Evolutionary conservation across 192 early-diverging fungal genomes (phyloP), one percentile per base, ranked within the genome.

Genomic region (Jimgerdemannia flammicorona): DNA sequence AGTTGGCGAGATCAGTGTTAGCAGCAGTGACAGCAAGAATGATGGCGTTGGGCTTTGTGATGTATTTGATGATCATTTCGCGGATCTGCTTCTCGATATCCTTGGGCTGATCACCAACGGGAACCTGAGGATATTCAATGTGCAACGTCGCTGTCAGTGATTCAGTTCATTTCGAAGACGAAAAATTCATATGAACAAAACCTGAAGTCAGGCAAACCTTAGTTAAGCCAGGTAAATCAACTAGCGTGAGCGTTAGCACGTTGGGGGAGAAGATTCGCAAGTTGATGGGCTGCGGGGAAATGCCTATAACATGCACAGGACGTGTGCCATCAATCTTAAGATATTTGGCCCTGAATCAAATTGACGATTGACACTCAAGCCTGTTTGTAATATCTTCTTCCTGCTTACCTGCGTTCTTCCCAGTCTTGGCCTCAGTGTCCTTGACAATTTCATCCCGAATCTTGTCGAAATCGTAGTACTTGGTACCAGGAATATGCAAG

Each of bases 1-100:
- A 98, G 87, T 99, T 99, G 76, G 98, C 98, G 75, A 99, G 87
- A 87, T 99, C 98, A 10, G 94, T 95, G 87, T 99, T 99, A 39
- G 96, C 97, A 41, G 96, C 93, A 3, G 97, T 99, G 9, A 99
- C 98, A 0, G 96, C 95, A 54, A 99, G 84, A 76, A 99, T 99
- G 76, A 99, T 99, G 42, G 95, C 90, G 77, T 98, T 99, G 69
- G 92, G 94, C 83, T 99, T 99, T 64, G 92, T 91, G 83, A 98
- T 97, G 77, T 97, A 98, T 78, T 98, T 96, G 74, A 97, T 74
- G 71, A 99, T 91, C 98, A 99, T 99, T 63, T 99, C 97, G 69
- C 91, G 89, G 75, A 99, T 99, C 81, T 96, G 94, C 79, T 91
- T 94, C 81, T 99, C 98, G 81, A 99, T 99, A 77, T 99, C 96